phyloP scores from a whole-genome alignment of 768 basidiomycete genomes.

The Clathrus columnatus region DNA sequence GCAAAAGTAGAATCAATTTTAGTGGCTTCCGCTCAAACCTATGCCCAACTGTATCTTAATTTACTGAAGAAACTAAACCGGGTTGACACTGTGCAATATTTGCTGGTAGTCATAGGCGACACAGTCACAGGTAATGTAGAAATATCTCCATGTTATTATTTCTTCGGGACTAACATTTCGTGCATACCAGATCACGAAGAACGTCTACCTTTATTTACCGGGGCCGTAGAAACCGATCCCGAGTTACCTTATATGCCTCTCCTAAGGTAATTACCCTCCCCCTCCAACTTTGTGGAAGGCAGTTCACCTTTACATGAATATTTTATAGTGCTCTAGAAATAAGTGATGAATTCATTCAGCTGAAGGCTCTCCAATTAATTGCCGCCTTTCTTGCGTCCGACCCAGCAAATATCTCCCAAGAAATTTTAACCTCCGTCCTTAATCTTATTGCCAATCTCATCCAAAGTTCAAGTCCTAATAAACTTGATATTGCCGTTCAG shows the following conservation, averaged over 20 bases:
- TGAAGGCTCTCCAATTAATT: slow-evolving; percentile 82
- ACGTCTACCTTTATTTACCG: slow-evolving; percentile 67
- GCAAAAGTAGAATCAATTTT: slow-evolving; percentile 68
- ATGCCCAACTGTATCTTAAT: slow-evolving; percentile 82
- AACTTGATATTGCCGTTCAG: slow-evolving; percentile 86
- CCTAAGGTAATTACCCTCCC: slow-evolving; percentile 46
- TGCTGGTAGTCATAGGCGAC: slow-evolving; percentile 83
- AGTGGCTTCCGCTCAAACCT: slow-evolving; percentile 72
- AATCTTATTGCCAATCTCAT: slow-evolving; percentile 51
- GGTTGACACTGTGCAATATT: slow-evolving; percentile 80
- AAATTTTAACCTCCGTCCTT: slow-evolving; percentile 54
- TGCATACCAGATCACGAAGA: slow-evolving; percentile 77
- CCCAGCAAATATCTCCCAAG: slow-evolving; percentile 36
- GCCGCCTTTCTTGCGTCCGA: slow-evolving; percentile 72
- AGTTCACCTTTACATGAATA: not conserved
- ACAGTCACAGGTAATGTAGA: slow-evolving; percentile 51
- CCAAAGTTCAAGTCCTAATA: slow-evolving; percentile 46
- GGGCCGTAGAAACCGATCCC: slow-evolving; percentile 52
- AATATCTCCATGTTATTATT: not conserved
- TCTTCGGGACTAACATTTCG: not conserved
- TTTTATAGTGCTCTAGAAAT: slow-evolving; percentile 61
- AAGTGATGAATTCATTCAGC: slow-evolving; percentile 91
- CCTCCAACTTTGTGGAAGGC: not conserved
- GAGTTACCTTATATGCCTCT: slow-evolving; percentile 76
- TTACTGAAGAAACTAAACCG: slow-evolving; percentile 80